phyloP scores from a whole-genome alignment of 2,329 filamentous ascomycete species.

The Fusarium compactum region DNA sequence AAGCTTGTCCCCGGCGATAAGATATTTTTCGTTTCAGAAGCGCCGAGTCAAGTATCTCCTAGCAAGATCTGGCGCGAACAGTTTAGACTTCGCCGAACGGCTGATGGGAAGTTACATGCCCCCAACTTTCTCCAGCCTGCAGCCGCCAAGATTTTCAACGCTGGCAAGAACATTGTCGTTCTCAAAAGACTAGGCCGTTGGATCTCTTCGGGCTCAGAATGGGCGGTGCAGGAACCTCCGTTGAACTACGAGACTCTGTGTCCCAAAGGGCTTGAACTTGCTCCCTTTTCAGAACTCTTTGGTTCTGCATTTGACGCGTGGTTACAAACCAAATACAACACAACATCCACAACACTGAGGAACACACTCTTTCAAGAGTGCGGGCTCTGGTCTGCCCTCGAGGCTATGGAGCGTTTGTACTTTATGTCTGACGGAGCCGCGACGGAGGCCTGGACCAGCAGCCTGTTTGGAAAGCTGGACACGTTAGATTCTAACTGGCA shows the following conservation, averaged over 20 bases:
- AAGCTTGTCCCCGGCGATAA: constrained; percentile 73
- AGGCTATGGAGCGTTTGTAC: constrained; percentile 78
- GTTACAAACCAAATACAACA: constrained; percentile 79
- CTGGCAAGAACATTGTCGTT: constrained; percentile 89
- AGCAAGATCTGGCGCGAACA: constrained; percentile 81
- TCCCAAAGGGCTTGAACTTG: constrained; percentile 60
- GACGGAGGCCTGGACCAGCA: constrained; percentile 73
- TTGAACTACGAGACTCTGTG: constrained; percentile 71
- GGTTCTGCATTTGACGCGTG: constrained; percentile 77
- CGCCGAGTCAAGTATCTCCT: constrained; percentile 66
- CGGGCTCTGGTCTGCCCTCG: constrained; percentile 73
- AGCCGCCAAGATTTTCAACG: constrained; percentile 80
- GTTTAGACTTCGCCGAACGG: constrained; percentile 74
- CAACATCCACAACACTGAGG: constrained; percentile 75
- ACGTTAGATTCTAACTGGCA: constrained; percentile 73
- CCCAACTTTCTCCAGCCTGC: constrained; percentile 81
- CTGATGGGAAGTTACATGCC: constrained; percentile 71
- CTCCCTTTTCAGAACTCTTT: constrained; percentile 82
- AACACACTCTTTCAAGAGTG: constrained; percentile 76
- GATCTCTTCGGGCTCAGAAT: constrained; percentile 50
- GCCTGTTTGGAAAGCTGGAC: constrained; percentile 82
- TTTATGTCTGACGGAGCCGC: constrained; percentile 80
- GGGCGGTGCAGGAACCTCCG: constrained; percentile 54
- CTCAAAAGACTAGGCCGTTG: constrained; percentile 77
- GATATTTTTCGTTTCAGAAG: constrained; percentile 80